phyloP scores from a whole-genome alignment of 129 eudicot species.

The Glebionis coronaria region DNA sequence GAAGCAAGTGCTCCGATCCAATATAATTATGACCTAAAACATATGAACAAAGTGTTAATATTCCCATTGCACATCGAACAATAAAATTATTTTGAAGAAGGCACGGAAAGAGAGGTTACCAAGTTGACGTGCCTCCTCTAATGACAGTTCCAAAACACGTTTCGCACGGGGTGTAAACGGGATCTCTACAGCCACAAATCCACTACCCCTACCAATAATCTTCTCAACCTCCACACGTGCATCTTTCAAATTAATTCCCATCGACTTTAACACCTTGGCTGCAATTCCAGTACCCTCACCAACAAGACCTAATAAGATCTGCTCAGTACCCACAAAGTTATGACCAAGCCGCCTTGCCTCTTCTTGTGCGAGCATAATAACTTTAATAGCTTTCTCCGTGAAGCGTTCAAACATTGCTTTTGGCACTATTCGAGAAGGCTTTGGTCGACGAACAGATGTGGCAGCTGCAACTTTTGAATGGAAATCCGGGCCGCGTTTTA shows the following conservation, averaged over 20 bases:
- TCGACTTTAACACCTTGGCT: conserved; percentile 86
- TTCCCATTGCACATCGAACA: not conserved
- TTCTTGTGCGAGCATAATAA: conserved; percentile 96
- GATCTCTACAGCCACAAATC: conserved; percentile 87
- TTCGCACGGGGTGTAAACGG: conserved; percentile 95
- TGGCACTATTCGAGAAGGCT: conserved; percentile 45
- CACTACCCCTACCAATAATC: conserved; percentile 91
- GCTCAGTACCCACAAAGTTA: conserved; percentile 84
- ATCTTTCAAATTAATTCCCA: conserved; percentile 92
- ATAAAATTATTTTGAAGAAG: not conserved
- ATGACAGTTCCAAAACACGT: conserved; percentile 77
- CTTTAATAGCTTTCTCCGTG: conserved; percentile 88
- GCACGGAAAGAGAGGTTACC: conserved; percentile 37
- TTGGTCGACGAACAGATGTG: conserved; percentile 42
- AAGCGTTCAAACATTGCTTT: conserved; percentile 91
- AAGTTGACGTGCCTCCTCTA: conserved; percentile 92
- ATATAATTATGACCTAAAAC: conserved; percentile 78
- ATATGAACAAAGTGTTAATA: not conserved
- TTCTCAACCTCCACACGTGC: conserved; percentile 92
- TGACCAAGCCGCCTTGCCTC: conserved; percentile 90
- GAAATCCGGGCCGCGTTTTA: conserved; percentile 38
- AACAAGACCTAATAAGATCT: conserved; percentile 75
- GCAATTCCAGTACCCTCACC: conserved; percentile 97
- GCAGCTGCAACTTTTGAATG: conserved; percentile 62
- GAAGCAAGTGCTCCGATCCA: conserved; percentile 83